Conservation (phyloP, 1,139 yeast genomes). For the Blastobotrys malaysiensis region DNA sequence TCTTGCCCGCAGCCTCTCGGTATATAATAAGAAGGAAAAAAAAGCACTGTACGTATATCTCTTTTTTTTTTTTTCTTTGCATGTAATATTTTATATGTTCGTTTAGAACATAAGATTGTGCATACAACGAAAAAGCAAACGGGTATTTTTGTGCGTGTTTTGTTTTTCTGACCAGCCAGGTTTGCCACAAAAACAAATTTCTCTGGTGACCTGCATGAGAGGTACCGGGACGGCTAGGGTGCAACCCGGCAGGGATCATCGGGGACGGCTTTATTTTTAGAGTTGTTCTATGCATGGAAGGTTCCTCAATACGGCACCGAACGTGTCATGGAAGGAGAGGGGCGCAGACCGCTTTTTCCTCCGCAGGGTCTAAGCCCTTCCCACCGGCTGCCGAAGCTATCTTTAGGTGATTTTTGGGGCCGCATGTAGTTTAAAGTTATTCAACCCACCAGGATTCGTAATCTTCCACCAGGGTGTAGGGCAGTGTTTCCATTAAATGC, state of each 20-base stretch:
- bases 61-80: neutral
- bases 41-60: neutral
- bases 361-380: neutral
- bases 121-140: neutral
- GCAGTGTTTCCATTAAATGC: no score
- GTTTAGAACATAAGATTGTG: neutral
- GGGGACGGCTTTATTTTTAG: neutral
- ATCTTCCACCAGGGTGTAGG: no score
- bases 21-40: neutral
- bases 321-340: conserved; percentile 1
- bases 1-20: neutral
- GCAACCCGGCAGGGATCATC: neutral
- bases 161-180: neutral
- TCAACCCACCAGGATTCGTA: no score
- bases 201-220: neutral
- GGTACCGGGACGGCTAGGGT: neutral
- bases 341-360: neutral
- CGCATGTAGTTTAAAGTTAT: neutral
- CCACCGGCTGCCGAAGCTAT: neutral
- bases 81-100: neutral
- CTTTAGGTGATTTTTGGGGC: neutral
- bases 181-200: neutral
- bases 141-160: neutral
- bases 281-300: conserved; percentile 6
- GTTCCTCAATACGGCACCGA: neutral